Evolutionary conservation across 1,284 basidiomycete species (phyloP).

Genomic region (Puccinia hordei): DNA sequence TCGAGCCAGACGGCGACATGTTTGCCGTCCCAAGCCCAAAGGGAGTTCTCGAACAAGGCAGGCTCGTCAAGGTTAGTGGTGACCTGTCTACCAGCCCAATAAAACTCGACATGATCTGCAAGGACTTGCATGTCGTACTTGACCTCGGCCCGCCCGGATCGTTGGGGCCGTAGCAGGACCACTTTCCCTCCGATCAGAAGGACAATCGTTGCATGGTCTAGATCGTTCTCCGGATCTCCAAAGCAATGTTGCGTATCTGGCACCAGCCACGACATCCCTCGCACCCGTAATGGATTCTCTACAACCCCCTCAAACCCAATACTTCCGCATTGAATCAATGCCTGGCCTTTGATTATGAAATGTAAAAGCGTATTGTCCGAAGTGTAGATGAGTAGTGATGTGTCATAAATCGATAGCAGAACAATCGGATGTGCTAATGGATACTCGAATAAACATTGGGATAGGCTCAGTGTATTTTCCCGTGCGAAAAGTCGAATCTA

Average conservation of each 20-base stretch:
- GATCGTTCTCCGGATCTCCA: constrained; percentile 89
- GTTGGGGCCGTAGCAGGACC: constrained; percentile 68
- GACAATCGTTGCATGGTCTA: constrained; percentile 89
- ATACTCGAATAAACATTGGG: constrained; percentile 81
- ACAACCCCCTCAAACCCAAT: constrained; percentile 94
- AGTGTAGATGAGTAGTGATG: constrained; percentile 93
- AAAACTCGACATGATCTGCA: constrained; percentile 92
- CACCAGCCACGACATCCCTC: constrained; percentile 96
- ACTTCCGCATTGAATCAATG: constrained; percentile 73
- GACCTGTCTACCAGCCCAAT: constrained; percentile 78
- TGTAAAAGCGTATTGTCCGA: constrained; percentile 93
- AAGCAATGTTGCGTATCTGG: constrained; percentile 88
- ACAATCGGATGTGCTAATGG: constrained; percentile 75
- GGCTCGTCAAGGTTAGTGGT: constrained; percentile 71
- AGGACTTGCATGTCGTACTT: constrained; percentile 98
- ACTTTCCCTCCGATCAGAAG: constrained; percentile 94
- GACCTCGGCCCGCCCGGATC: constrained; percentile 67
- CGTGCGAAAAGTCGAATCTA: constrained; percentile 94
- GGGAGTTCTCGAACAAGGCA: constrained; percentile 86
- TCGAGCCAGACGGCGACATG: constrained; percentile 92
- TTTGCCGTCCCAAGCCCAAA: constrained; percentile 95
- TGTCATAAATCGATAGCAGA: constrained; percentile 87
- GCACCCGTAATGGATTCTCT: constrained; percentile 76
- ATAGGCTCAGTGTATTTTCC: constrained; percentile 83
- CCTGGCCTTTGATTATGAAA: constrained; percentile 69